Evolutionary conservation across 305 asterid species (phyloP), one percentile per base, ranked within the genome.

Genomic region (Fraxinus floribunda): DNA sequence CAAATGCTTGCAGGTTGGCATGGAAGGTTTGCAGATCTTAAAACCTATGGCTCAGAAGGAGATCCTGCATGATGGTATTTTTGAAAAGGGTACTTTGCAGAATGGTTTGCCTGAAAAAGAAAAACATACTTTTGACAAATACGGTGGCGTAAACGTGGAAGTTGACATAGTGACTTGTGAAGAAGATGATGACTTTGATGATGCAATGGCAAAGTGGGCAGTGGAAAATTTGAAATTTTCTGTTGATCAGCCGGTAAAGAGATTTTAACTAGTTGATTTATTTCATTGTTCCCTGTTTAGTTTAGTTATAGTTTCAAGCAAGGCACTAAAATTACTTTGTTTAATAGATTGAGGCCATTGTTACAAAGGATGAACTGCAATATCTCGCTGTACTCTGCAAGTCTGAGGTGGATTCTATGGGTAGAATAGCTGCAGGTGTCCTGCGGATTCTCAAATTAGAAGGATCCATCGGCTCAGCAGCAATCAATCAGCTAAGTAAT

Each of bases 381-480:
- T 76, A 92, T 83, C 92, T 97, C 76, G 88, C 89, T 84, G 73
- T 73, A 68, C 87, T 97, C 86, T 92, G 93, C 93, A 94, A 90
- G 85, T 90, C 97, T 70, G 99, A 97, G 92, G 92, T 95, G 60
- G 96, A 93, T 46, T 97, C 99, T 32, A 84, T 92, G 90, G 99
- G 98, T 84, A 89, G 99, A 89, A 90, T 97, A 81, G 88, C 94
- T 72, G 98, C 98, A 82, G 97, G 97, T 86, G 85, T 95, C 87
- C 87, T 97, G 70, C 93, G 98, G 71, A 90, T 95, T 83, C 97
- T 97, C 88, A 94, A 95, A 87, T 90, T 97, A 78, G 98, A 97
- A 89, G 89, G 91, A 46, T 90, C 97, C 9, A 83, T 97, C 74
- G 98, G 98, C 81, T 87, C 93, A 36, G 93, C 91, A 62, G 98